phyloP scores from a whole-genome alignment of 208 protist genomes.

The Perkinsela sp. region DNA sequence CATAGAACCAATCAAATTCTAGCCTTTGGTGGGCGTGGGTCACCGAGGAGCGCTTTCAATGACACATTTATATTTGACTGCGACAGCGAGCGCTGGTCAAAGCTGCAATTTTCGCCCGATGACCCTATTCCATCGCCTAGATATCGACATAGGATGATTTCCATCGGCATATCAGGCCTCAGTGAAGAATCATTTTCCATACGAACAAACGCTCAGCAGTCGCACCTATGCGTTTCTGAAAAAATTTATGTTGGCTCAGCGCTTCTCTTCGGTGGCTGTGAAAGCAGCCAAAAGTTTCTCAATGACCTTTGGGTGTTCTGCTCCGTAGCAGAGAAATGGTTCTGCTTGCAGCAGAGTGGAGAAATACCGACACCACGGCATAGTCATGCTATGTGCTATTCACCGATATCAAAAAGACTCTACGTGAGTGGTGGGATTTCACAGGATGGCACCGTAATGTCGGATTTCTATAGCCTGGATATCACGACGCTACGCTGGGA shows the following conservation, averaged over 20 bases:
- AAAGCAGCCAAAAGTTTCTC: background rate
- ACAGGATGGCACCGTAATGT: background rate
- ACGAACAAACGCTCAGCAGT: background rate
- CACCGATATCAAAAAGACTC: background rate
- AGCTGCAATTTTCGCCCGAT: background rate
- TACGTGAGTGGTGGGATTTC: background rate
- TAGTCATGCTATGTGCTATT: background rate
- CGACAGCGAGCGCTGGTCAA: background rate
- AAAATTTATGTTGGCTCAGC: slow-evolving; percentile 1
- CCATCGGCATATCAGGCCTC: background rate
- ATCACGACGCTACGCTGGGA: background rate
- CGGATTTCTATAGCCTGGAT: background rate
- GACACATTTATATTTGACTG: background rate
- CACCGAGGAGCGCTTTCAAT: background rate
- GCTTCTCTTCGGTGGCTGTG: background rate
- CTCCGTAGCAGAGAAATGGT: background rate
- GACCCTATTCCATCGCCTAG: background rate
- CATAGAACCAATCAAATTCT: background rate
- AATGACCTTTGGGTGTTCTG: background rate
- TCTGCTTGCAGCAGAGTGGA: background rate
- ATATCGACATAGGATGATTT: background rate
- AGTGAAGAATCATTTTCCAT: background rate
- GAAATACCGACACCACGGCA: background rate
- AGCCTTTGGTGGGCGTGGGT: background rate
- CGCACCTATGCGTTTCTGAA: background rate